These are phyloP conservation scores for Fusarium lyarnte DNA, from an alignment of 2,329 filamentous ascomycete species.

Conservation along the genomic window DNA sequence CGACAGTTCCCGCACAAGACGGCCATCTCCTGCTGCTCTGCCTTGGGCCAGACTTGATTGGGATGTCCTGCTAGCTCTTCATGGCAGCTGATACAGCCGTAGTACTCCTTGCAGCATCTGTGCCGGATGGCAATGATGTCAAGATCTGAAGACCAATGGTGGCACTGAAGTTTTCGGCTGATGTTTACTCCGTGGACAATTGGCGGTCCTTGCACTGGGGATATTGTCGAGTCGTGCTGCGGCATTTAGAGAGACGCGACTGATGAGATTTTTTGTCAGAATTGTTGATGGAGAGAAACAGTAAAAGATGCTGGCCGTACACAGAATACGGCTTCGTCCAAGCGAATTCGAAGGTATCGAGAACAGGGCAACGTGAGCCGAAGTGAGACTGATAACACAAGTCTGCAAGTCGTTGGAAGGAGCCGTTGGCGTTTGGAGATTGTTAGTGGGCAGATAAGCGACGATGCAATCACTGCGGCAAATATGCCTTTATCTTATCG, in stretches of 20 bases:
- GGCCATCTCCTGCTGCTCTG: conserved; percentile 5
- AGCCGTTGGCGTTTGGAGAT: fast-evolving
- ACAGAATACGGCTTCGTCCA: too few relatives aligned
- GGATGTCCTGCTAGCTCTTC: conserved; percentile 3
- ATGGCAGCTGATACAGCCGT: conserved; percentile 23
- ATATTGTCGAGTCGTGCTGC: not conserved
- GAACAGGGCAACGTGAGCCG: not conserved
- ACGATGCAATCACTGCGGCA: fast-evolving
- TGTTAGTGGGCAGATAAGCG: not conserved
- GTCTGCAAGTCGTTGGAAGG: too few relatives aligned
- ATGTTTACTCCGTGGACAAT: conserved; percentile 1
- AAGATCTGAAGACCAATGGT: conserved; percentile 15
- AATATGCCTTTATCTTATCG: fast-evolving
- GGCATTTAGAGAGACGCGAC: not conserved
- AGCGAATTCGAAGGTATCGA: not conserved
- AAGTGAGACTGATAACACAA: not conserved
- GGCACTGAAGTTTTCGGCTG: conserved; percentile 2
- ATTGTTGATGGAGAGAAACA: too few relatives aligned
- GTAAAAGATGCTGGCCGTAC: too few relatives aligned
- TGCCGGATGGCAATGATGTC: conserved; percentile 18
- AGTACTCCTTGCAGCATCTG: conserved; percentile 15
- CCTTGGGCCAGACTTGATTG: not conserved
- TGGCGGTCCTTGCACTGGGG: fast-evolving
- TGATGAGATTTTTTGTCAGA: fast-evolving
- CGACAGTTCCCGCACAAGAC: conserved; percentile 6